These are phyloP conservation scores for Lentinula detonsa DNA, from an alignment of 768 basidiomycete species.

Conservation along the genomic window DNA sequence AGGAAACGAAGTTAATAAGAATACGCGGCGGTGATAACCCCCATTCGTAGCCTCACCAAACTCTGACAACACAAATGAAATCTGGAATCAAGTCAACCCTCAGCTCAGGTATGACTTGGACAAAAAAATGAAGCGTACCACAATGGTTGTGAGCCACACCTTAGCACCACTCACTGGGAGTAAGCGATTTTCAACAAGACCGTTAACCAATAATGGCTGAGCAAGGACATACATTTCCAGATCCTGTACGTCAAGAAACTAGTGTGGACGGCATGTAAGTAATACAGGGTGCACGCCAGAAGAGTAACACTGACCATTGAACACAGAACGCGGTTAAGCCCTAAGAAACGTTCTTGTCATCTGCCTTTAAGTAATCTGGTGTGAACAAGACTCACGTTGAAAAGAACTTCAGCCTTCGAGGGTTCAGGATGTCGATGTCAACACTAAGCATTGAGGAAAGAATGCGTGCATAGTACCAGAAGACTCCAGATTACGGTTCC, in stretches of 20 bases:
- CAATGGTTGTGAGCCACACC: slow-evolving; percentile 22
- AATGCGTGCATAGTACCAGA: slow-evolving; percentile 20
- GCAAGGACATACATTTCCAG: slow-evolving; percentile 32
- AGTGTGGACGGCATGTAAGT: not conserved
- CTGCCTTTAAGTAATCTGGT: not conserved
- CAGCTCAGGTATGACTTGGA: not conserved
- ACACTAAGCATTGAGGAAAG: not conserved
- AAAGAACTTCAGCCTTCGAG: slow-evolving; percentile 38
- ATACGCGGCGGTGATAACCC: not conserved
- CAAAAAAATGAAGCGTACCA: slow-evolving; percentile 19
- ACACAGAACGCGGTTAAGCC: slow-evolving; percentile 43
- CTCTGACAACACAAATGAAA: slow-evolving; percentile 29
- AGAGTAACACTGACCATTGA: slow-evolving; percentile 29
- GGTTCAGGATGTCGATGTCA: not conserved
- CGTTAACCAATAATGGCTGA: not conserved
- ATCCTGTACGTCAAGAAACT: slow-evolving; percentile 41
- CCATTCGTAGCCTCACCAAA: slow-evolving; percentile 23
- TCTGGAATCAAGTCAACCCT: slow-evolving; percentile 11
- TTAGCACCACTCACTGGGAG: slow-evolving; percentile 38
- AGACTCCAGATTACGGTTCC: slow-evolving; percentile 33
- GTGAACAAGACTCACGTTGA: slow-evolving; percentile 30
- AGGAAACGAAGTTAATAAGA: not conserved
- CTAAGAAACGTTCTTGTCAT: slow-evolving; percentile 14
- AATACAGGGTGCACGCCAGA: not conserved
- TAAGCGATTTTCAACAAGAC: not conserved